Evolutionary conservation across 106 monocot genomes (phyloP).

Genomic region (Acorus gramineus): DNA sequence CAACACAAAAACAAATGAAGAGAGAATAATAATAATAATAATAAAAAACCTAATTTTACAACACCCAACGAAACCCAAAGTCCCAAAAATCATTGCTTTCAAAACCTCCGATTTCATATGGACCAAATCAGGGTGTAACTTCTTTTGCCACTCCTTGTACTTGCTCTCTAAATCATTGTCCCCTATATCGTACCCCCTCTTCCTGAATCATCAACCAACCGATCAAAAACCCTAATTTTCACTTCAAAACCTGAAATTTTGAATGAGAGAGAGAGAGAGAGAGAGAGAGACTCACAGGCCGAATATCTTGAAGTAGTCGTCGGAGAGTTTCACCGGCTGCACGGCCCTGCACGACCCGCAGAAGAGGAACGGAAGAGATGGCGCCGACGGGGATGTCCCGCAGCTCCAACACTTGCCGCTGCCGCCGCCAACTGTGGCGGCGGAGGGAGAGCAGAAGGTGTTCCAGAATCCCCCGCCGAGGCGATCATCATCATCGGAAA

Average conservation of each 20-base stretch:
- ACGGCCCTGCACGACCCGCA: slow-evolving; percentile 54
- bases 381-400: slow-evolving; percentile 13
- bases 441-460: slow-evolving; percentile 9
- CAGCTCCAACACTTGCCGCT: slow-evolving; percentile 60
- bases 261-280: background rate
- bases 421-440: background rate
- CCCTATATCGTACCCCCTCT: slow-evolving; percentile 36
- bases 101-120: slow-evolving; percentile 83
- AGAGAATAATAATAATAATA: background rate
- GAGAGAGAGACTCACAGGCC: slow-evolving; percentile 57
- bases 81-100: background rate
- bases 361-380: slow-evolving; percentile 29
- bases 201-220: slow-evolving; percentile 19
- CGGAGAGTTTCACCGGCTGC: slow-evolving; percentile 48
- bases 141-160: slow-evolving; percentile 99
- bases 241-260: background rate
- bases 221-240: background rate
- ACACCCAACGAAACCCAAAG: too few relatives aligned
- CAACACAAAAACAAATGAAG: background rate
- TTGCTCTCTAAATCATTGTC: slow-evolving; percentile 59
- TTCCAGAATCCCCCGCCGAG: background rate
- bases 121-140: slow-evolving; percentile 85
- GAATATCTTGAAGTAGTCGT: slow-evolving; percentile 84
- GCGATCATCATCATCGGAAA: background rate
- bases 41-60: background rate